Percentiles rank a stretch among this genome's conserved stretches.
These are phyloP conservation scores for Populus hybrid DNA, from an alignment of 441 rosid genomes.

Conservation along the genomic window DNA sequence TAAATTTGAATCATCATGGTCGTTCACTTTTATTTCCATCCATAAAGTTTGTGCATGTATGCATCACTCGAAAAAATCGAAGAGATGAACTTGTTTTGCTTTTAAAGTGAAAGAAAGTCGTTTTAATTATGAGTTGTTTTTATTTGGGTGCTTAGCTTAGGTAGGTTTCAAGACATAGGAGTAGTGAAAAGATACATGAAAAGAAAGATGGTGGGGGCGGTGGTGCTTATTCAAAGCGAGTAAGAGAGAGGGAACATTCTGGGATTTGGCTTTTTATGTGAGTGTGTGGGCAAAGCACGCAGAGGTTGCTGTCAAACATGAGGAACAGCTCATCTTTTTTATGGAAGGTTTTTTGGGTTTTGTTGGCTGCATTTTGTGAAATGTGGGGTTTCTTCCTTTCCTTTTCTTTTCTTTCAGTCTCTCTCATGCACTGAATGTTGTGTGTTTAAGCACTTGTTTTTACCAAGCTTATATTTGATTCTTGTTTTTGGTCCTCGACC, in stretches of 20 bases:
- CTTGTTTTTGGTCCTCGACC: constrained; percentile 9
- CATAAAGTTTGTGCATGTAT: no score
- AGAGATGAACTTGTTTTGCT: no score
- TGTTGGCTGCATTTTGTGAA: constrained; percentile 42
- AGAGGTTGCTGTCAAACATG: constrained; percentile 55
- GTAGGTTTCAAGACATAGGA: background rate
- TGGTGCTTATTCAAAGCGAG: constrained; percentile 83
- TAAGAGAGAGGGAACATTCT: constrained; percentile 53
- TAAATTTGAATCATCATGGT: no score
- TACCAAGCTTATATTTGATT: constrained; percentile 1
- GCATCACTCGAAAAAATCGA: no score
- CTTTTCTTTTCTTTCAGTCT: constrained; percentile 15
- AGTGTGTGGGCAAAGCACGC: constrained; percentile 21
- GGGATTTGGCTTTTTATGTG: constrained; percentile 59
- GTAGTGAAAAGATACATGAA: background rate
- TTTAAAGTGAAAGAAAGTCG: no score
- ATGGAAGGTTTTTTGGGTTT: constrained; percentile 30
- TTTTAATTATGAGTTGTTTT: no score
- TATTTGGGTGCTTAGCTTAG: no score
- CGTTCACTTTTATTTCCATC: no score
- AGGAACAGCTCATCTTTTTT: constrained; percentile 60
- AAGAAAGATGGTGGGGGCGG: constrained; percentile 44
- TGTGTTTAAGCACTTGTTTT: background rate
- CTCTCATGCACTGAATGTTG: constrained; percentile 21
- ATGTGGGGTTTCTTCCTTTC: constrained; percentile 33